Base-by-base conservation (phyloP, 495 filamentous ascomycete species). In the Endocarpon pusillum region DNA sequence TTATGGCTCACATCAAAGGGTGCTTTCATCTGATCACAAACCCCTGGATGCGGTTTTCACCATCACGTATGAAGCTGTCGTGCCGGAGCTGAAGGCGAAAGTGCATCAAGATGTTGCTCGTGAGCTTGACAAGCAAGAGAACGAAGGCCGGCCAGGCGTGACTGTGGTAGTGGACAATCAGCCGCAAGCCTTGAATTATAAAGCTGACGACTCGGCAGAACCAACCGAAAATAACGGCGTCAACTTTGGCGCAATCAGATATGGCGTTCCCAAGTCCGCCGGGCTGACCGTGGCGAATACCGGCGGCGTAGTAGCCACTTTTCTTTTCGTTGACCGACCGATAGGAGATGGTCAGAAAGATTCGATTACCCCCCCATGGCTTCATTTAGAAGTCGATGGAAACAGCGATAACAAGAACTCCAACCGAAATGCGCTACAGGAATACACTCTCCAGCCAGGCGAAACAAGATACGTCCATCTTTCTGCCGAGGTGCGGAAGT, bases 1-100 rank as follows among this genome's bases (percentile, higher is more conserved):
- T 35, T 99, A 99, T 51, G 71, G 73, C 2, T 83, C 87, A 2
- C 81, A 94, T 46, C 86, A 94, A 50, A 69, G 78, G 17, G 71
- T 96, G 10, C 63, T 79, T 9, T 91, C 91, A 2, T 94, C 87
- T 3, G 91, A 99, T 50, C 91, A 99, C 51, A 99, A 99, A 51
- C 91, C 91, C 0, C 48, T 96, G 7, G 68, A 71, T 39, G 80
- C 81, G 6, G 55, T 80, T 1, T 96, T 94, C 43, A 75, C 67
- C 0, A 49, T 99, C 2, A 70, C 69, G 12, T 94, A 83, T 47
- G 80, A 94, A 39, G 78, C 79, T 3, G 83, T 91, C 4, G 73
- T 86, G 6, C 72, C 83, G 0, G 73, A 84, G 12, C 56, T 91
- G 17, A 94, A 86, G 50, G 66, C 79, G 5, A 77, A 73, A 40